These are phyloP conservation scores for Dipteronia dyeriana DNA, from an alignment of 345 rosid genomes.

Conservation along the genomic window DNA sequence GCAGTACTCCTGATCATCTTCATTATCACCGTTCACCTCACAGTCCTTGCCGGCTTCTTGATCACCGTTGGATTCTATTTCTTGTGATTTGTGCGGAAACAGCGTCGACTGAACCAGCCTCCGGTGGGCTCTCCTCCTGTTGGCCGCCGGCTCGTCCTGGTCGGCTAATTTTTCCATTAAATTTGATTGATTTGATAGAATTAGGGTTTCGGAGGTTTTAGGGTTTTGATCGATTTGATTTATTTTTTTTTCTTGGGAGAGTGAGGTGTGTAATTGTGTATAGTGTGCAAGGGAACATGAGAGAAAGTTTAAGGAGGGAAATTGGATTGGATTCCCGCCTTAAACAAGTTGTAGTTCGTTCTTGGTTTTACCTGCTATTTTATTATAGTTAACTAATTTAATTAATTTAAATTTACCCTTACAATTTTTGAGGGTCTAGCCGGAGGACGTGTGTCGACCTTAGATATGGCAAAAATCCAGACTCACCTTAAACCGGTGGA, in stretches of 20 bases:
- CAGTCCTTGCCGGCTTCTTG: slow-evolving; percentile 28
- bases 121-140: slow-evolving; percentile 50
- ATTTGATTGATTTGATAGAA: neutral
- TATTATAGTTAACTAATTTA: no score
- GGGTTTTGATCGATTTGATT: neutral
- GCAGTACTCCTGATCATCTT: slow-evolving; percentile 31
- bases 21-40: slow-evolving; percentile 21
- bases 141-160: slow-evolving; percentile 24
- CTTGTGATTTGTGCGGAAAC: slow-evolving; percentile 51
- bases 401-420: no score
- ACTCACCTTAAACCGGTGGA: no score
- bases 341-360: neutral
- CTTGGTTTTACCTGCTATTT: neutral
- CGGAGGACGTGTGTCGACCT: no score
- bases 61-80: slow-evolving; percentile 31
- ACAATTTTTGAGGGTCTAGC: no score
- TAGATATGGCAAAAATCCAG: no score
- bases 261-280: neutral
- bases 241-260: neutral
- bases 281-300: neutral
- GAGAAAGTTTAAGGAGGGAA: slow-evolving; percentile 18
- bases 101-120: slow-evolving; percentile 79
- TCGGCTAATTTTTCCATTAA: slow-evolving; percentile 11
- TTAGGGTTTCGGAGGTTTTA: slow-evolving; percentile 21
- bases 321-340: slow-evolving; percentile 21